These are phyloP conservation scores for Lipomyces chichibuensis DNA, from an alignment of 805 yeast genomes.

Conservation along the genomic window DNA sequence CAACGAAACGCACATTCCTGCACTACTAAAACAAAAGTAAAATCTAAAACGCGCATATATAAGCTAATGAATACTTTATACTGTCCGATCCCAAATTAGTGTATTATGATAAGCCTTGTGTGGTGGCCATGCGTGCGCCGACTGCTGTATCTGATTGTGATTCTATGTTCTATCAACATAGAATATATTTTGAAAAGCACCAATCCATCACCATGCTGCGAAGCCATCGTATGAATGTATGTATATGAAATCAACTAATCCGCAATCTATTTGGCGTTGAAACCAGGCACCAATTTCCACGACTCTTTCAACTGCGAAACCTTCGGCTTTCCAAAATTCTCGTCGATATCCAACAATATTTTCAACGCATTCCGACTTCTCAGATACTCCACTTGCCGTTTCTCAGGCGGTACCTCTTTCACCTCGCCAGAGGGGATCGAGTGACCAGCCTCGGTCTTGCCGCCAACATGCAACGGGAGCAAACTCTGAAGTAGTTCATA, in stretches of 20 bases:
- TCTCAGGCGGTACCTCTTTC: constrained; percentile 22
- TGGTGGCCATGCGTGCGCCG: background rate
- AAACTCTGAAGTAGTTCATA: constrained; percentile 84
- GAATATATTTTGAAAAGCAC: background rate
- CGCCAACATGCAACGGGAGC: constrained; percentile 63
- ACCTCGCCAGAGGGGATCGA: constrained; percentile 45
- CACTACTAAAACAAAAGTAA: background rate
- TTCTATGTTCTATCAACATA: background rate
- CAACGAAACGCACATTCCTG: background rate
- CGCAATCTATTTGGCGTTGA: background rate
- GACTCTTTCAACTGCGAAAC: constrained; percentile 14
- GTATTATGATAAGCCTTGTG: background rate
- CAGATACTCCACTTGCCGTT: constrained; percentile 45
- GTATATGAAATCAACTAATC: background rate
- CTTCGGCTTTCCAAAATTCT: constrained; percentile 49
- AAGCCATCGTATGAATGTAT: background rate
- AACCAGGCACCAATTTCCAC: constrained; percentile 30
- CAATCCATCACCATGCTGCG: background rate
- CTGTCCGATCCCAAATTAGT: background rate
- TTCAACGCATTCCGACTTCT: constrained; percentile 50
- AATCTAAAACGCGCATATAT: background rate
- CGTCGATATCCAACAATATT: constrained; percentile 50
- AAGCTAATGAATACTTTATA: background rate
- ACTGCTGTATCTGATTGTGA: background rate
- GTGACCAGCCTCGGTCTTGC: constrained; percentile 50